A percentile compares a stretch with the other conserved stretches of the same genome.
Conservation (phyloP, 2,329 filamentous ascomycete genomes). For the Ceratocystis variospora region DNA sequence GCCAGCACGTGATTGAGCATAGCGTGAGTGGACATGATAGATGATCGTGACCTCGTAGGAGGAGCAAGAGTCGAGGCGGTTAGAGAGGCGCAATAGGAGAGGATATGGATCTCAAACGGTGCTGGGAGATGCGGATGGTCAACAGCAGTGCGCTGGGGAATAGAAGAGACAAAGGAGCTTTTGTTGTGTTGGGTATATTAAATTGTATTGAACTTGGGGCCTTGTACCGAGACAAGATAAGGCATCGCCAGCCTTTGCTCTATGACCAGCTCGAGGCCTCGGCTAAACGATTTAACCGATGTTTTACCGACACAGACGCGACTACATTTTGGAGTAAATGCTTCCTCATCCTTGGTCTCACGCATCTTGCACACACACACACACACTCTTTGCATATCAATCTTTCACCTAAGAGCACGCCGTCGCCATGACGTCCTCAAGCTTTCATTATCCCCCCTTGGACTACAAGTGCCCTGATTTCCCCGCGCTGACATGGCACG, state of each 20-base stretch:
- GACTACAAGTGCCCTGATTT: slow-evolving; percentile 57
- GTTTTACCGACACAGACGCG: neutral
- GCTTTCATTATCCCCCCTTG: slow-evolving; percentile 28
- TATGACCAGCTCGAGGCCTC: neutral
- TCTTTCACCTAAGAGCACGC: neutral
- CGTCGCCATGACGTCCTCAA: neutral
- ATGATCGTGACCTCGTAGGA: neutral
- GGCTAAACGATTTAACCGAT: neutral
- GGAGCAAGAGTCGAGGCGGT: neutral
- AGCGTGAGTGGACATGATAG: slow-evolving; percentile 47
- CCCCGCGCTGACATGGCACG: slow-evolving; percentile 68
- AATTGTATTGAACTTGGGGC: too few relatives aligned
- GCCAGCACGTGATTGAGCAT: slow-evolving; percentile 54
- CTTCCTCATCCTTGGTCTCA: neutral
- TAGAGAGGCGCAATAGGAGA: neutral
- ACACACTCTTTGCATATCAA: neutral
- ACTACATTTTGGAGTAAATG: neutral
- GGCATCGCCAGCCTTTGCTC: too few relatives aligned
- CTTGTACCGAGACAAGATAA: too few relatives aligned
- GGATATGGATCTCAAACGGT: neutral
- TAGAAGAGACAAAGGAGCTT: neutral
- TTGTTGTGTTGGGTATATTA: too few relatives aligned
- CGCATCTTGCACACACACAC: neutral
- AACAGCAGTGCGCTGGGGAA: neutral
- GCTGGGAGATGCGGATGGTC: neutral